phyloP scores from a whole-genome alignment of 768 basidiomycete species.

The Dentipellis fragilis region DNA sequence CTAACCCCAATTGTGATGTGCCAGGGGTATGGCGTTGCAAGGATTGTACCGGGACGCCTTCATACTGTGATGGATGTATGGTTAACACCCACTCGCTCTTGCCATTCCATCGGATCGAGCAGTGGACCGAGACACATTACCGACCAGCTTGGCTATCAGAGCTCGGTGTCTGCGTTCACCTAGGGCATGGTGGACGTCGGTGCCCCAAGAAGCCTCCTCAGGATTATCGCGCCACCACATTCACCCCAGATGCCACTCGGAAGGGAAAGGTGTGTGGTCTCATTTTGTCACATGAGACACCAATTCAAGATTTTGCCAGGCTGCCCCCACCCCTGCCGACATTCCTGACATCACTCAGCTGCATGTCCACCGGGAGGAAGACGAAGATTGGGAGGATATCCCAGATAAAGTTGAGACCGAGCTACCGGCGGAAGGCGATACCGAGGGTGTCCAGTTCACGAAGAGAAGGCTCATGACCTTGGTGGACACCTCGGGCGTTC shows the following conservation, averaged over 20 bases:
- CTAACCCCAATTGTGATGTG: too few species aligned
- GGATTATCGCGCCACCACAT: not conserved
- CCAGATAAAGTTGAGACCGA: not conserved
- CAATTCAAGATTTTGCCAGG: not conserved
- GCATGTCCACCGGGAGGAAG: too few species aligned
- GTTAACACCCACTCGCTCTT: not conserved
- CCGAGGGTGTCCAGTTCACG: too few species aligned
- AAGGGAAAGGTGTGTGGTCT: not conserved
- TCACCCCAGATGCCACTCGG: not conserved
- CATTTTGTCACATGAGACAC: too few species aligned
- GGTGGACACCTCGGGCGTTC: not conserved
- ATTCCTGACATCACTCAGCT: not conserved
- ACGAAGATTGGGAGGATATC: not conserved
- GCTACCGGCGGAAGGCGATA: too few species aligned
- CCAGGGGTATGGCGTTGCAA: too few species aligned
- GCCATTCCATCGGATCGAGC: not conserved
- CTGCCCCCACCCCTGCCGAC: not conserved
- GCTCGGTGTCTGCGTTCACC: not conserved
- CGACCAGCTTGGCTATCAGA: not conserved
- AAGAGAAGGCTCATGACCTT: not conserved
- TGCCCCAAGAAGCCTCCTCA: not conserved
- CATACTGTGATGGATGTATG: not conserved
- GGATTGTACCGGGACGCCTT: too few species aligned
- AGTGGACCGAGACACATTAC: not conserved
- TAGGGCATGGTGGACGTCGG: not conserved